Base-by-base conservation (phyloP, 805 yeast species). In the Saccharomycopsis fibuligera region DNA sequence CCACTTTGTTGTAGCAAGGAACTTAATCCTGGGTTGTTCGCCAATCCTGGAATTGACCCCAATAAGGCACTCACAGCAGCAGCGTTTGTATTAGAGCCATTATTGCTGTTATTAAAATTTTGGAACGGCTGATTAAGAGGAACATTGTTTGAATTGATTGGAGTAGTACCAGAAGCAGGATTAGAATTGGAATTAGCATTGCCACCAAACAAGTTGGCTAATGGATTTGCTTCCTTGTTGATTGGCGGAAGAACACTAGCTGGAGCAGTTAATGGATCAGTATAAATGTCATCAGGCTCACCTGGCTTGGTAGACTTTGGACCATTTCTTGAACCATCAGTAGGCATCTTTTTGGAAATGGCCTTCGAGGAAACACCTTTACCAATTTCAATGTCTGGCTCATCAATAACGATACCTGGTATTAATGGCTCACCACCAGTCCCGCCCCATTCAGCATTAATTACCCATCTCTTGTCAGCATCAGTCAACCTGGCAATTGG, bases 311-410 rank as follows among this genome's bases (percentile, higher is more conserved):
- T 82, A 2, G 95, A 84, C 61, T 83, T 80, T 29, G 95, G 95
- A 3, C 95, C 96, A 64, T 83, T 82, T 67, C 86, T 78, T 4
- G 89, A 78, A 17, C 87, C 80, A 64, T 89, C 89, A 3, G 96
- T 87, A 16, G 96, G 96, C 95, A 88, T 86, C 63, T 87, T 86
- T 67, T 81, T 81, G 9, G 95, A 83, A 66, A 87, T 87, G 17
- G 96, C 89, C 65, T 90, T 90, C 3, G 96, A 86, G 1, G 96
- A 83, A 44, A 87, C 86, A 54, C 97, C 97, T 42, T 87, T 81
- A 44, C 98, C 98, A 47, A 93, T 86, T 63, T 90, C 96, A 58
- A 91, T 93, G 68, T 93, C 99, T 2, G 99, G 99, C 67, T 93
- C 99, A 64, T 93, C 98, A 62, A 93, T 78, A 14, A 83, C 86